Evolutionary conservation across 345 rosid genomes (phyloP).

Genomic region (Balakata baccata): DNA sequence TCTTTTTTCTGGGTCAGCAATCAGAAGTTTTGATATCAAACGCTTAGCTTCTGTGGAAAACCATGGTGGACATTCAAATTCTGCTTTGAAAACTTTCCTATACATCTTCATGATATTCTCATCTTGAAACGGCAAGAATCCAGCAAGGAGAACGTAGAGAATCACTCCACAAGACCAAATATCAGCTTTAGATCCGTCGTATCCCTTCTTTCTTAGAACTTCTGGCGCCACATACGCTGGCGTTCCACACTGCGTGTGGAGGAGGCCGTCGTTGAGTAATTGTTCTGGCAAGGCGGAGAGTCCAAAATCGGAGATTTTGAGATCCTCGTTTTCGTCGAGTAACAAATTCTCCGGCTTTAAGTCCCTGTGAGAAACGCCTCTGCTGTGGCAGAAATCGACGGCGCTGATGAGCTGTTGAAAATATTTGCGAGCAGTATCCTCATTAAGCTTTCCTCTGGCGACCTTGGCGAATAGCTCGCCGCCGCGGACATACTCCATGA

Average conservation of each 20-base stretch:
- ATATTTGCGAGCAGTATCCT: constrained; percentile 25
- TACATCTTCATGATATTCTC: constrained; percentile 33
- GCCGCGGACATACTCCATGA: constrained; percentile 30
- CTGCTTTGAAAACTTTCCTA: constrained; percentile 28
- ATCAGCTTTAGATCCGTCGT: constrained; percentile 29
- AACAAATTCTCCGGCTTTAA: constrained; percentile 32
- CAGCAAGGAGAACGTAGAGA: constrained; percentile 28
- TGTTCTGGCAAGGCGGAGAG: constrained; percentile 39
- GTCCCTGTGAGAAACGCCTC: constrained; percentile 30
- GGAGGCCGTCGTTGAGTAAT: constrained; percentile 60
- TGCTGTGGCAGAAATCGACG: constrained; percentile 32
- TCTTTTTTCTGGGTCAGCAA: constrained; percentile 25
- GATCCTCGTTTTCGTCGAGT: constrained; percentile 19
- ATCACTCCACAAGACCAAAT: constrained; percentile 34
- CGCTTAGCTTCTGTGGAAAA: constrained; percentile 22
- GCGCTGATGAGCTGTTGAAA: constrained; percentile 32
- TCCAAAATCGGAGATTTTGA: constrained; percentile 24
- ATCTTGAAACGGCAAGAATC: constrained; percentile 31
- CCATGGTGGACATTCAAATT: constrained; percentile 31
- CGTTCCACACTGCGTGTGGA: constrained; percentile 33
- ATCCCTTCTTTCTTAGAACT: constrained; percentile 55
- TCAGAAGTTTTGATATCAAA: constrained; percentile 22
- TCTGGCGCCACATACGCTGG: constrained; percentile 73
- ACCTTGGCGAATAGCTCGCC: constrained; percentile 36
- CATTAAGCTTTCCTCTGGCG: constrained; percentile 25